Evolutionary conservation across 441 rosid species (phyloP), one percentile per base, ranked within the genome.

Genomic region (Adansonia grandidieri): DNA sequence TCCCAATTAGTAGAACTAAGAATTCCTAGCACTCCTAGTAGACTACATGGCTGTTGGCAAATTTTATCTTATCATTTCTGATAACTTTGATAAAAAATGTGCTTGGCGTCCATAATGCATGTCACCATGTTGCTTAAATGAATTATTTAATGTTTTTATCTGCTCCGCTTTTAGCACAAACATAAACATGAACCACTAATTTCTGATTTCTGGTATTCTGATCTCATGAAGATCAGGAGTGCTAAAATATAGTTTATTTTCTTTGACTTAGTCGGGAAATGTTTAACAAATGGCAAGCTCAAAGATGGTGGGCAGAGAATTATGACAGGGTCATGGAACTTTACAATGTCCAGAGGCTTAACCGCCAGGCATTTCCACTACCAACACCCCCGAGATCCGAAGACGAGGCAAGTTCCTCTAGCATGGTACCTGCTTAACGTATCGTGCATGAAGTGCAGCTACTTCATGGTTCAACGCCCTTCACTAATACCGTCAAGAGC

Each of bases 281-380:
- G 93, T 93, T 91, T 82, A 92, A 92, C 91, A 96, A 96, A 82
- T 80, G 89, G 92, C 97, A 88, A 91, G 98, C 98, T 81, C 98
- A 96, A 80, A 82, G 90, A 82, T 95, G 98, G 98, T 95, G 98
- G 98, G 91, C 97, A 42, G 98, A 95, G 86, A 93, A 95, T 87
- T 93, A 89, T 74, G 98, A 93, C 84, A 91, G 74, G 82, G 90
- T 95, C 71, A 93, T 89, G 96, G 98, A 95, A 76, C 96, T 95
- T 37, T 93, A 96, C 90, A 92, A 96, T 83, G 99, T 96, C 50
- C 95, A 93, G 86, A 91, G 97, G 86, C 82, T 93, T 83, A 96
- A 89, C 82, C 98, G 97, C 63, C 94, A 91, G 78, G 95, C 97
- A 64, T 93, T 92, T 78, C 98, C 98, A 0, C 93, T 96, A 65